These are phyloP conservation scores for Thelonectria rubi DNA, from an alignment of 2,329 filamentous ascomycete genomes.

Conservation along the genomic window DNA sequence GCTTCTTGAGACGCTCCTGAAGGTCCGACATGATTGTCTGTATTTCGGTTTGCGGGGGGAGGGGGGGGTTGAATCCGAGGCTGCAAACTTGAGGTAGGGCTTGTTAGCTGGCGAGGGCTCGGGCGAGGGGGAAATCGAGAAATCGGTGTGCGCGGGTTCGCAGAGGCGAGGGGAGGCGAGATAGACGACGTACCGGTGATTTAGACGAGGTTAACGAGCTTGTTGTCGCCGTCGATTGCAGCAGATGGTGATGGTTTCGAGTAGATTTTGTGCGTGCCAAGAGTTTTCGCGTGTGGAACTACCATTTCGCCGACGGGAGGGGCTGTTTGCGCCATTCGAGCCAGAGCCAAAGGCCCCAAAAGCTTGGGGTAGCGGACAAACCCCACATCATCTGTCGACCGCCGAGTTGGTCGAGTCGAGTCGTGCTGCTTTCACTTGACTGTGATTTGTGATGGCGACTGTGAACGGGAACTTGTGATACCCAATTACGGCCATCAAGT, in stretches of 20 bases:
- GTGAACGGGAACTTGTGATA: too few relatives aligned
- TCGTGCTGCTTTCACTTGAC: too few relatives aligned
- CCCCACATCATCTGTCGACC: background rate
- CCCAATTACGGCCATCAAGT: too few relatives aligned
- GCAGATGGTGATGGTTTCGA: slow-evolving; percentile 48
- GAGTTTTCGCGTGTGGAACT: slow-evolving; percentile 54
- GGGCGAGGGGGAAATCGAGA: slow-evolving; percentile 33
- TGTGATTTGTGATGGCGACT: too few relatives aligned
- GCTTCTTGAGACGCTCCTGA: slow-evolving; percentile 69
- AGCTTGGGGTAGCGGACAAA: slow-evolving; percentile 40
- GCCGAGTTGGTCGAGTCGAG: too few relatives aligned
- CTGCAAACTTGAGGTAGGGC: slow-evolving; percentile 40
- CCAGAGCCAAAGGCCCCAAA: slow-evolving; percentile 21
- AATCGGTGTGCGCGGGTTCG: slow-evolving; percentile 20
- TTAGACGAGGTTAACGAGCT: slow-evolving; percentile 47
- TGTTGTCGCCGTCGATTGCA: slow-evolving; percentile 49
- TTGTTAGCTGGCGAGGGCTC: slow-evolving; percentile 42
- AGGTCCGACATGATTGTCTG: slow-evolving; percentile 62
- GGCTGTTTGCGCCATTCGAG: slow-evolving; percentile 32
- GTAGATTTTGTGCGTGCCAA: slow-evolving; percentile 58
- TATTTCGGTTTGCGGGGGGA: slow-evolving; percentile 44
- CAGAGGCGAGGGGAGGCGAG: slow-evolving; percentile 31
- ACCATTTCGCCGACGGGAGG: slow-evolving; percentile 47
- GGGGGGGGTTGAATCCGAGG: slow-evolving; percentile 38
- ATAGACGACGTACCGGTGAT: slow-evolving; percentile 47